Percentiles rank a stretch among this genome's conserved stretches.
Conservation (phyloP, 495 filamentous ascomycete genomes). For the Talaromyces proteolyticus region DNA sequence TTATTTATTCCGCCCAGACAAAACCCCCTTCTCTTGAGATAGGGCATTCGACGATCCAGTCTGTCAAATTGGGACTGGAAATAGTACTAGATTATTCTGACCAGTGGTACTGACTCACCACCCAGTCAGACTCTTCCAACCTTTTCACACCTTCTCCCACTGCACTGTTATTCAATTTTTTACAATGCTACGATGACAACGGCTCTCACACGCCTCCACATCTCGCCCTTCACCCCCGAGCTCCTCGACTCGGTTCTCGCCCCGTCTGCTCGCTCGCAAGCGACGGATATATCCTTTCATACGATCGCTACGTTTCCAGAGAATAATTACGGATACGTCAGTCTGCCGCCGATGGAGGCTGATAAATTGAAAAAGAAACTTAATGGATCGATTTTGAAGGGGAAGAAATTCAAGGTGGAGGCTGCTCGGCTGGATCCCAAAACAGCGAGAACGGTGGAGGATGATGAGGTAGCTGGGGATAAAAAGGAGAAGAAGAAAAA, state of each 20-base stretch:
- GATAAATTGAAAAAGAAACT: slow-evolving; percentile 88
- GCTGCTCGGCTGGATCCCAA: slow-evolving; percentile 59
- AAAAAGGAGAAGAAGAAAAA: slow-evolving; percentile 23
- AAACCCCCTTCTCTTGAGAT: too few species aligned
- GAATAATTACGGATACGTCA: slow-evolving; percentile 81
- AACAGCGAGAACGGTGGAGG: slow-evolving; percentile 29
- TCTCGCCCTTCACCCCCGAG: slow-evolving; percentile 72
- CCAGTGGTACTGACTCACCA: too few species aligned
- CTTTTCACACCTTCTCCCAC: too few species aligned
- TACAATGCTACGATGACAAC: slow-evolving; percentile 22
- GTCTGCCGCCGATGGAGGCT: slow-evolving; percentile 72
- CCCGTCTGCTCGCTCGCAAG: slow-evolving; percentile 56
- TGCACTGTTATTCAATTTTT: too few species aligned
- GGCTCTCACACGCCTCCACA: slow-evolving; percentile 63
- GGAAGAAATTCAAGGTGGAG: slow-evolving; percentile 78
- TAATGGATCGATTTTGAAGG: slow-evolving; percentile 81
- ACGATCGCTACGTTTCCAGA: slow-evolving; percentile 80
- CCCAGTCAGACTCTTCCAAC: too few species aligned
- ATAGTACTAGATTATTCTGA: too few species aligned
- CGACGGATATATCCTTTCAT: slow-evolving; percentile 80
- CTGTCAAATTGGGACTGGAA: too few species aligned
- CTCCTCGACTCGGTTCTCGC: slow-evolving; percentile 65
- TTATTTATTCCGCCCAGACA: too few species aligned
- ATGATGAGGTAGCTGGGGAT: slow-evolving; percentile 7
- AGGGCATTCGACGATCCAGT: too few species aligned